Evolutionary conservation across 2,329 filamentous ascomycete species (phyloP), one percentile per base, ranked within the genome.

Genomic region (Mycocentrospora acerina): DNA sequence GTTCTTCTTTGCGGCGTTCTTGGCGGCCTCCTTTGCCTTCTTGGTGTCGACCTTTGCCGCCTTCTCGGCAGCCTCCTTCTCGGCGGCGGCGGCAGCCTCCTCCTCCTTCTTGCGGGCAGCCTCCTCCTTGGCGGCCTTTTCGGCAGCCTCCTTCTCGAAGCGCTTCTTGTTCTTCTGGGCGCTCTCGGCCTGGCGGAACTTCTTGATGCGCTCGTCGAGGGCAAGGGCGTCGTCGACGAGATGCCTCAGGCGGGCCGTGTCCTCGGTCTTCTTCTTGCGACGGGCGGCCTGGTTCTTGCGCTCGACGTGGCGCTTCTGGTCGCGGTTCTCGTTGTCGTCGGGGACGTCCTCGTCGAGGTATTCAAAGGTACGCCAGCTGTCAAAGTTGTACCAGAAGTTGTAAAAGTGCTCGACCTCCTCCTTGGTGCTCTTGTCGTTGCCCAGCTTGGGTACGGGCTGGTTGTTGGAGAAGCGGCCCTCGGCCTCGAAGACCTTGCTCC

Each of bases 381-480:
- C 93, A 61, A 98, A 95, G 79, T 91, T 94, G 79, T 97, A 98
- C 85, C 88, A 98, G 78, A 97, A 98, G 80, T 98, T 95, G 81
- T 98, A 98, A 72, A 98, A 98, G 37, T 78, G 76, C 66, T 97
- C 90, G 31, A 98, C 93, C 7, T 95, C 85, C 64, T 94, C 88
- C 72, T 90, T 88, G 59, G 81, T 81, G 63, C 87, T 85, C 53
- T 94, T 86, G 51, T 88, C 88, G 63, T 88, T 80, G 48, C 93
- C 93, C 42, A 98, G 83, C 57, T 79, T 73, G 5, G 93, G 94
- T 3, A 96, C 93, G 6, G 91, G 91, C 67, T 95, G 88, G 45
- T 71, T 78, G 71, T 90, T 93, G 70, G 88, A 94, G 82, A 98
- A 98, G 49, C 93, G 89, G 10, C 75, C 86, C 74, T 98, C 93